Evolutionary conservation across 2,329 filamentous ascomycete species (phyloP), one percentile per base, ranked within the genome.

Genomic region (Decorospora gaudefroyi): DNA sequence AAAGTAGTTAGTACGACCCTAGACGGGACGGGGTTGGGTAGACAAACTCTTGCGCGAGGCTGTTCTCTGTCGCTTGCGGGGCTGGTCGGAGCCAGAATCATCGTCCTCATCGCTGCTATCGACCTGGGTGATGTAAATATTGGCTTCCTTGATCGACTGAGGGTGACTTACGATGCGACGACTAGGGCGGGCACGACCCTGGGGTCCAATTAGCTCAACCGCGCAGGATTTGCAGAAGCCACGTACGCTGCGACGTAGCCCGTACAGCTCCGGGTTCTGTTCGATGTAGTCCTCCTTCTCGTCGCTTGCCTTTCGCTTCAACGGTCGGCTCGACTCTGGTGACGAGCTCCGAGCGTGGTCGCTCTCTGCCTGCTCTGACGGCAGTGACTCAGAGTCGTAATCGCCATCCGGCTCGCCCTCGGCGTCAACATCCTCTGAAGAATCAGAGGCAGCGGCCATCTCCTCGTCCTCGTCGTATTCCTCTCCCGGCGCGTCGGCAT

Each of bases 231-330:
- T 37, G 27, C 17, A 12, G 45, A 47, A 53, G 42, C 28, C 46
- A 73, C 87, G 52, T 85, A 93, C 91, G 76, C 93, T 99, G 75
- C 93, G 83, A 60, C 93, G 84, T 57, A 99, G 78, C 33, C 93
- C 93, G 75, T 97, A 99, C 6, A 99, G 78, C 73, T 96, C 90
- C 30, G 93, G 93, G 64, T 99, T 95, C 65, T 89, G 87, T 62
- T 86, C 81, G 61, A 97, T 96, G 65, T 85, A 91, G 46, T 93
- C 86, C 60, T 93, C 88, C 61, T 93, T 88, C 37, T 86, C 84
- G 25, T 81, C 72, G 68, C 65, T 78, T 70, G 69, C 68, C 61
- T 78, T 84, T 55, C 90, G 86, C 78, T 96, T 96, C 35, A 45
- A 51, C 13, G 49, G 81, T 65, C 83, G 80, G 52, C 79, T 80